Conservation (phyloP, 768 basidiomycete genomes). For the Agaricus subrufescens region DNA sequence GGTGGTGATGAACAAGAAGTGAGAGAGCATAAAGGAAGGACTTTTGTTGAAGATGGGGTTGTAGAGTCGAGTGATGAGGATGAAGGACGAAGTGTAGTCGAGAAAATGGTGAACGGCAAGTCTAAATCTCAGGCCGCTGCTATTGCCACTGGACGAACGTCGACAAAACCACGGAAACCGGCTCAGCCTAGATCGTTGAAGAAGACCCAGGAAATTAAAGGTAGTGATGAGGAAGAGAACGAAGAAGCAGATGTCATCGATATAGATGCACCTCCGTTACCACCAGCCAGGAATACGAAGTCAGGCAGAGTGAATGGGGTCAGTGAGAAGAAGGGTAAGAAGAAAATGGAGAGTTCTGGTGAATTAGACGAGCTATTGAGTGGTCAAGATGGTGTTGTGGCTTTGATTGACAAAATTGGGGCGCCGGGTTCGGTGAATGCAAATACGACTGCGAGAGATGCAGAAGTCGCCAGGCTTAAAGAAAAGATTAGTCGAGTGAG, state of each 20-base stretch:
- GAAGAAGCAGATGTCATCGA: slow-evolving; percentile 14
- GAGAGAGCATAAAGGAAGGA: slow-evolving; percentile 13
- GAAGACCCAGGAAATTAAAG: slow-evolving; percentile 2
- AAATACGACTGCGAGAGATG: slow-evolving; percentile 9
- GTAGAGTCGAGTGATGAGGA: slow-evolving; percentile 9
- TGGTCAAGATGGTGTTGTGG: slow-evolving; percentile 1
- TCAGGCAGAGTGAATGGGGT: background rate
- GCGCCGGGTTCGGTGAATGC: slow-evolving; percentile 1
- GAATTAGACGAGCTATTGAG: slow-evolving; percentile 15
- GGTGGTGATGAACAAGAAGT: slow-evolving; percentile 11
- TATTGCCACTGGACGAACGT: slow-evolving; percentile 16
- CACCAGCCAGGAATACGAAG: slow-evolving; percentile 7
- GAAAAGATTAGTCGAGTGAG: slow-evolving; percentile 14
- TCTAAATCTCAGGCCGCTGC: slow-evolving; percentile 9
- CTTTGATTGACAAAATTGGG: slow-evolving; percentile 5
- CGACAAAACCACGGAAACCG: slow-evolving; percentile 10
- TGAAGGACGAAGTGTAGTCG: slow-evolving; percentile 9
- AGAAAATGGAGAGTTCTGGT: slow-evolving; percentile 10
- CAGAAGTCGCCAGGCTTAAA: slow-evolving; percentile 11
- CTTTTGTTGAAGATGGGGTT: slow-evolving; percentile 10
- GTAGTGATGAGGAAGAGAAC: slow-evolving; percentile 21
- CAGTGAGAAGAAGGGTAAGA: background rate
- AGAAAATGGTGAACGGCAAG: slow-evolving; percentile 12
- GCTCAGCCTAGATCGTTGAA: slow-evolving; percentile 8
- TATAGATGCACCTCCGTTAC: slow-evolving; percentile 7